Conservation (phyloP, 2,329 filamentous ascomycete species). For the Myriosclerotinia curreyana region DNA sequence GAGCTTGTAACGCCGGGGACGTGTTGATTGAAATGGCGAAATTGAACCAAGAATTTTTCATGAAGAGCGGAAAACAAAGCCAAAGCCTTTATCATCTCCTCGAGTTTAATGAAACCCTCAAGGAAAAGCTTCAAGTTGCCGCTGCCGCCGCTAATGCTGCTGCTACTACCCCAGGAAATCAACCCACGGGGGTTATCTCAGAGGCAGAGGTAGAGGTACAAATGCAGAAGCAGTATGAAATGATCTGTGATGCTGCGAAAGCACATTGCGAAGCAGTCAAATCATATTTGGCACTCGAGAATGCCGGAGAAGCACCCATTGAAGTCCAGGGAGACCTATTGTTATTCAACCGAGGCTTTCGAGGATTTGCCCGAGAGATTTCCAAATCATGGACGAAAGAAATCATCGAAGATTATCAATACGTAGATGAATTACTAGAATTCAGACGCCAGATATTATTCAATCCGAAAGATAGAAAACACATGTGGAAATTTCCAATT, state of each 20-base stretch:
- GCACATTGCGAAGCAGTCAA: neutral
- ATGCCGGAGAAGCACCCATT: neutral
- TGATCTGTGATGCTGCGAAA: neutral
- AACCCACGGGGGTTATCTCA: neutral
- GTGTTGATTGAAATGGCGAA: neutral
- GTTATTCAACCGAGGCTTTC: slow-evolving; percentile 2
- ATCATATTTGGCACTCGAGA: neutral
- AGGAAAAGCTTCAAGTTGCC: neutral
- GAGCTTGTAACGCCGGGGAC: slow-evolving; percentile 1
- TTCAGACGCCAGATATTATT: slow-evolving; percentile 2
- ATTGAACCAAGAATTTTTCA: neutral
- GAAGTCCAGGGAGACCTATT: neutral
- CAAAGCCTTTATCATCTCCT: neutral
- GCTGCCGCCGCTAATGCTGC: neutral
- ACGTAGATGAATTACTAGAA: slow-evolving; percentile 3
- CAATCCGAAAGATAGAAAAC: neutral
- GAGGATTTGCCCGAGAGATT: neutral
- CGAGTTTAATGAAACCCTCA: neutral
- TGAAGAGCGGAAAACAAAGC: neutral
- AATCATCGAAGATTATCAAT: neutral
- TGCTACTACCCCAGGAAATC: neutral
- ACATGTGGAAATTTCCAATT: neutral
- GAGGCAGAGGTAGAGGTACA: neutral
- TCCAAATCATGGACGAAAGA: neutral
- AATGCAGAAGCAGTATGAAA: slow-evolving; percentile 1